Percentiles rank a stretch among this genome's conserved stretches.
phyloP scores from a whole-genome alignment of 768 basidiomycete genomes.

The Leucocoprinus sp. region DNA sequence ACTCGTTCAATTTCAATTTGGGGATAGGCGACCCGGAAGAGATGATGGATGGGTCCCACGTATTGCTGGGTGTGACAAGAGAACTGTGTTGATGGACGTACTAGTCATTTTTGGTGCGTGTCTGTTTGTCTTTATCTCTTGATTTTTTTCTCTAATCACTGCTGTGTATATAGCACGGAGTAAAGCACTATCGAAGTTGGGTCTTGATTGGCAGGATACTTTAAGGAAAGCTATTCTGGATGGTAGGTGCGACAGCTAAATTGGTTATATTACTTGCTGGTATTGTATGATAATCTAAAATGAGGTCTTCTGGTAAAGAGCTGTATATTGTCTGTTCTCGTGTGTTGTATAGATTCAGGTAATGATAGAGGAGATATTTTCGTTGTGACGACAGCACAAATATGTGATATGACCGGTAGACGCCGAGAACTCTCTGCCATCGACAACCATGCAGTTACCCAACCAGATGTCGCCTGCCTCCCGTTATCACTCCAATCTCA shows the following conservation, averaged over 20 bases:
- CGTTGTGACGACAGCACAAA: no score
- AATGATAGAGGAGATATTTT: no score
- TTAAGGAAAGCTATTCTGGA: constrained; percentile 57
- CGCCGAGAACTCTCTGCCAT: no score
- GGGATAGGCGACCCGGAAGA: constrained; percentile 56
- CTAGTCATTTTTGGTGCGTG: constrained; percentile 66
- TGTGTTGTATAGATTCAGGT: no score
- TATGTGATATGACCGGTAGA: no score
- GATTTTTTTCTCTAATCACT: neutral
- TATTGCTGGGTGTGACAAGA: constrained; percentile 65
- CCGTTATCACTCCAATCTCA: constrained; percentile 71
- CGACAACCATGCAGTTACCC: no score
- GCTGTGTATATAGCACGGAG: constrained; percentile 46
- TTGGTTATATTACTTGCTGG: no score
- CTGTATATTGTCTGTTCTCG: no score
- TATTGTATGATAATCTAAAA: no score
- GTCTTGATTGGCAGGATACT: constrained; percentile 75
- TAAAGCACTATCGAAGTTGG: constrained; percentile 67
- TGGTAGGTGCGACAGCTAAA: no score
- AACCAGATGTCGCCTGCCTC: constrained; percentile 64
- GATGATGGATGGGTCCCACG: constrained; percentile 61
- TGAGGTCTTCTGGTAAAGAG: no score
- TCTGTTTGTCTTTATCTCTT: neutral
- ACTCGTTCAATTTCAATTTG: constrained; percentile 1
- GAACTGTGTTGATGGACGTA: constrained; percentile 79